phyloP scores from a whole-genome alignment of 495 filamentous ascomycete genomes.

The Penicillium psychrofluorescens region DNA sequence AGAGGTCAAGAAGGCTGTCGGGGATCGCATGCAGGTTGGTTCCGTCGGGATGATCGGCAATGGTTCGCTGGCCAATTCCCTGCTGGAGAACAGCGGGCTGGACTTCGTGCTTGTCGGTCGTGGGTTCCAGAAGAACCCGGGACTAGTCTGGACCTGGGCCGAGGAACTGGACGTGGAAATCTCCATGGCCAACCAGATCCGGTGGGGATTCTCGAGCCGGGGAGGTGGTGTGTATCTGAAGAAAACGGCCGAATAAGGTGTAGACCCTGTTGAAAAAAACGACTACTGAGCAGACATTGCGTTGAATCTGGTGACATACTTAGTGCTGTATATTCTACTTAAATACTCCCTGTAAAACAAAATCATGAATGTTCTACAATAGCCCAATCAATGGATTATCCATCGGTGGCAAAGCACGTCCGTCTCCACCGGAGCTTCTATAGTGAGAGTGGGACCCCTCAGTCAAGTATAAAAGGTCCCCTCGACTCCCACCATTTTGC shows the following conservation, averaged over 20 bases:
- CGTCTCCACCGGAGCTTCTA: no score
- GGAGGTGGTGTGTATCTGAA: slow-evolving; percentile 17
- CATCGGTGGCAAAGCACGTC: no score
- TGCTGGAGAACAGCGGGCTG: slow-evolving; percentile 46
- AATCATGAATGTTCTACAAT: no score
- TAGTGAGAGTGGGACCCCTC: no score
- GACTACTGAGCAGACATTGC: not conserved
- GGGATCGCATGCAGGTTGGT: slow-evolving; percentile 48
- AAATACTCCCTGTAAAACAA: no score
- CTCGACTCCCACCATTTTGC: no score
- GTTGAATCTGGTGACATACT: no score
- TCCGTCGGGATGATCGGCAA: slow-evolving; percentile 56
- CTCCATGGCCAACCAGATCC: slow-evolving; percentile 58
- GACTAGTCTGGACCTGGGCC: slow-evolving; percentile 60
- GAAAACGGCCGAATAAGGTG: slow-evolving; percentile 11
- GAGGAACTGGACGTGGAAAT: slow-evolving; percentile 59
- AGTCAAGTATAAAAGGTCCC: no score
- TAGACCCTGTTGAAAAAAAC: not conserved
- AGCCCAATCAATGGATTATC: no score
- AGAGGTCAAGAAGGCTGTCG: slow-evolving; percentile 51
- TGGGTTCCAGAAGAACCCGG: slow-evolving; percentile 63
- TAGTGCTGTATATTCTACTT: no score
- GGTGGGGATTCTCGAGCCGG: slow-evolving; percentile 42
- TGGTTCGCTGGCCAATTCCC: slow-evolving; percentile 46
- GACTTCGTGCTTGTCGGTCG: slow-evolving; percentile 58